phyloP scores from a whole-genome alignment of 768 basidiomycete species.

The Termitomyces sp. region DNA sequence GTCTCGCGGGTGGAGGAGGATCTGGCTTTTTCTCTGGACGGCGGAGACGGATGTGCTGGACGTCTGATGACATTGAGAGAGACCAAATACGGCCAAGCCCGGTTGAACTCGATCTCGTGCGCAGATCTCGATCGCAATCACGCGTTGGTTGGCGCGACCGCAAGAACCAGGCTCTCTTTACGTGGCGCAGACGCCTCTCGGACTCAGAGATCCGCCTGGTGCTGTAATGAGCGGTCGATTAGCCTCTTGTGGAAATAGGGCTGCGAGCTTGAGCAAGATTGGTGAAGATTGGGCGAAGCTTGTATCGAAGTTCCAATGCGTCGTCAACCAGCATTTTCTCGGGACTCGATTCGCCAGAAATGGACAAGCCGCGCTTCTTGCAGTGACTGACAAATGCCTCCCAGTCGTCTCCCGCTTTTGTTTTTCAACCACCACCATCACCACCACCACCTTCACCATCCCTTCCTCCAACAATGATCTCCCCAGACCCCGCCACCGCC shows the following conservation, averaged over 20 bases:
- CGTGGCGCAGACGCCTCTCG: slow-evolving; percentile 7
- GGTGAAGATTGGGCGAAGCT: slow-evolving; percentile 12
- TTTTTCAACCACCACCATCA: slow-evolving; percentile 32
- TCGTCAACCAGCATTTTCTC: slow-evolving; percentile 14
- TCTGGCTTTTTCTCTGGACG: slow-evolving; percentile 28
- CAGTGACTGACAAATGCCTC: slow-evolving; percentile 42
- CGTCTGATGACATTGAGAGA: slow-evolving; percentile 25
- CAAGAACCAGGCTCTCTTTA: slow-evolving; percentile 6
- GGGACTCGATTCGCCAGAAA: slow-evolving; percentile 19
- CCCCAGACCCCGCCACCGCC: slow-evolving; percentile 40
- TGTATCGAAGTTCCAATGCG: slow-evolving; percentile 9
- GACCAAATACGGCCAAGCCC: slow-evolving; percentile 10
- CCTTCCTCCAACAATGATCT: slow-evolving; percentile 11
- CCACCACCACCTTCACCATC: slow-evolving; percentile 22
- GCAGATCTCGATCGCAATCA: slow-evolving; percentile 13
- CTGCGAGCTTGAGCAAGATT: slow-evolving; percentile 7
- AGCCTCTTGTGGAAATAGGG: slow-evolving; percentile 8
- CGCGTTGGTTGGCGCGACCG: neutral
- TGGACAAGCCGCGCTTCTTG: slow-evolving; percentile 36
- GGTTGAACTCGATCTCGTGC: slow-evolving; percentile 6
- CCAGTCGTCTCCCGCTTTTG: slow-evolving; percentile 28
- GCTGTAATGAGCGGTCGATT: slow-evolving; percentile 6
- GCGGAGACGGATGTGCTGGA: slow-evolving; percentile 48
- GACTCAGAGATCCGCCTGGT: slow-evolving; percentile 1
- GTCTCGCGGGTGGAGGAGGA: slow-evolving; percentile 33